phyloP scores from a whole-genome alignment of 2,329 filamentous ascomycete species.

The Aplosporella prunicola region DNA sequence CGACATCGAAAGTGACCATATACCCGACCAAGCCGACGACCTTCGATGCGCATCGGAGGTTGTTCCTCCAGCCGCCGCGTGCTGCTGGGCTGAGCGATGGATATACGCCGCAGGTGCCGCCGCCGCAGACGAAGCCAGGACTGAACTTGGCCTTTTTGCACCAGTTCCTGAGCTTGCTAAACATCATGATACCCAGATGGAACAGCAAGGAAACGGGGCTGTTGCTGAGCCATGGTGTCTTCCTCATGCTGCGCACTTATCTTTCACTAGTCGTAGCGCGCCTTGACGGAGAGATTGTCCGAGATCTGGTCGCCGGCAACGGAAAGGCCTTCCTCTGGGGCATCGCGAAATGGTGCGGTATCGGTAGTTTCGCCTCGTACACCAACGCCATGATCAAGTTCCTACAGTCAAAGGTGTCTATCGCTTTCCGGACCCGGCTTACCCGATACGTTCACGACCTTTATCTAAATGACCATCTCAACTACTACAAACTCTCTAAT shows the following conservation, averaged over 20 bases:
- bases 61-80: constrained; percentile 85
- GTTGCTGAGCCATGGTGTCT: constrained; percentile 77
- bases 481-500: constrained; percentile 93
- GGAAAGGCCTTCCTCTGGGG: constrained; percentile 82
- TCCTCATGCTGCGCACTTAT: constrained; percentile 86
- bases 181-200: constrained; percentile 96
- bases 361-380: constrained; percentile 88
- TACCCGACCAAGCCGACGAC: constrained; percentile 83
- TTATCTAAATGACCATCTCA: constrained; percentile 88
- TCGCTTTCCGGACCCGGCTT: constrained; percentile 88
- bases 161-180: constrained; percentile 90
- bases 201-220: constrained; percentile 91
- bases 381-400: constrained; percentile 99
- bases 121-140: constrained; percentile 83
- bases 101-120: constrained; percentile 57
- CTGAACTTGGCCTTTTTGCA: constrained; percentile 93
- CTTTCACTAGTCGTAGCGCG: constrained; percentile 87
- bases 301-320: constrained; percentile 91
- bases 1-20: constrained; percentile 85
- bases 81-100: constrained; percentile 68
- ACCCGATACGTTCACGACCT: constrained; percentile 96
- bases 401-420: constrained; percentile 94
- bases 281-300: constrained; percentile 89
- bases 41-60: constrained; percentile 87
- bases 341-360: constrained; percentile 87